phyloP scores from a whole-genome alignment of 2,329 filamentous ascomycete genomes.

The Cercospora sp. region DNA sequence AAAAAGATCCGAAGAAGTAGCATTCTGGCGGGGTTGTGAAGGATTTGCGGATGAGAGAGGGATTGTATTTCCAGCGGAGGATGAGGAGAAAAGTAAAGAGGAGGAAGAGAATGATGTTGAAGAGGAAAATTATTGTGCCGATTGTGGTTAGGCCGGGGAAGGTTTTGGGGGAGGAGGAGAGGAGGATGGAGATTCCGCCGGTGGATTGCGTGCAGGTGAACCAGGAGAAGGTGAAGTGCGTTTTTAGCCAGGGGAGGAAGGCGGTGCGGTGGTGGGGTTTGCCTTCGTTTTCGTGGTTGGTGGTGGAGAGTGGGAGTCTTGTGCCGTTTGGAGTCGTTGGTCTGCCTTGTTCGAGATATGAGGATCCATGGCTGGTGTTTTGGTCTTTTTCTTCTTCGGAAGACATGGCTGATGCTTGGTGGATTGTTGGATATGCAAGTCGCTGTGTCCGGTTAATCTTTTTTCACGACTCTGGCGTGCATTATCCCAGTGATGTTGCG shows the following conservation, averaged over 20 bases:
- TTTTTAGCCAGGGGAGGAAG: constrained; percentile 21
- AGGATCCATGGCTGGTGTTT: not conserved
- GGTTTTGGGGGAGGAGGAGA: constrained; percentile 62
- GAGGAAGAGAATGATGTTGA: constrained; percentile 66
- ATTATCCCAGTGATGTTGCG: too few relatives aligned
- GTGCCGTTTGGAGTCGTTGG: not conserved
- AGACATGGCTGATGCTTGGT: not conserved
- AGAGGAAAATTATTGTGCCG: constrained; percentile 65
- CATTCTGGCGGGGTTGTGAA: constrained; percentile 66
- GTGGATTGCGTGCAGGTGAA: constrained; percentile 75
- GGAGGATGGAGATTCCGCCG: constrained; percentile 65
- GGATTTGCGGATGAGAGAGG: constrained; percentile 54
- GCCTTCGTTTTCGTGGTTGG: not conserved
- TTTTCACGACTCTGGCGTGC: not conserved
- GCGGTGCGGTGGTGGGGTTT: constrained; percentile 14
- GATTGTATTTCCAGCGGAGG: constrained; percentile 62
- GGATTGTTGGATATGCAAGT: not conserved
- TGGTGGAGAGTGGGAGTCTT: not conserved
- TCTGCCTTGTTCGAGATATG: not conserved
- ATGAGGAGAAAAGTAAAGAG: constrained; percentile 56
- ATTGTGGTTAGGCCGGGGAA: constrained; percentile 66
- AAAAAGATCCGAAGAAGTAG: constrained; percentile 72
- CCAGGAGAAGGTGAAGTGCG: constrained; percentile 49
- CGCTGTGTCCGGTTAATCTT: not conserved
- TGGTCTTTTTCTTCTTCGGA: not conserved